phyloP scores from a whole-genome alignment of 1,284 basidiomycete species.

The Schizopora paradoxa region DNA sequence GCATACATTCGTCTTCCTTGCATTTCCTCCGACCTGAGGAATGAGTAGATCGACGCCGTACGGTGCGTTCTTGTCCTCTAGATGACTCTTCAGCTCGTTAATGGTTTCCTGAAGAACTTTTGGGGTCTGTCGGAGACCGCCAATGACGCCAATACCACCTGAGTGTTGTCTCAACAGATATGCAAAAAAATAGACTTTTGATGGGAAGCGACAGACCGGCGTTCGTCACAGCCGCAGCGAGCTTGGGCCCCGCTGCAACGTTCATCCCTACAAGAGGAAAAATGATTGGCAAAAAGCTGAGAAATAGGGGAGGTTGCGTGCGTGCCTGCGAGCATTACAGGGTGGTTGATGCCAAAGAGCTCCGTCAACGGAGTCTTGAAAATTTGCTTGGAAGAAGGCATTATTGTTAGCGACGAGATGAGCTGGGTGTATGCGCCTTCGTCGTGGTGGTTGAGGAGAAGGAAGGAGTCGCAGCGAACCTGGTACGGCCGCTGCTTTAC shows the following conservation, averaged over 20 bases:
- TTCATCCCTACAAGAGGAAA: conserved; percentile 59
- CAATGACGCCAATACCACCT: conserved; percentile 83
- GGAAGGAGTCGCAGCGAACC: too few species aligned
- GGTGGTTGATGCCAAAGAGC: conserved; percentile 76
- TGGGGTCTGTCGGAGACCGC: conserved; percentile 68
- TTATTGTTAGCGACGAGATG: too few species aligned
- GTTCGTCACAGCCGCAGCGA: conserved; percentile 78
- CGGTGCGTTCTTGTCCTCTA: conserved; percentile 70
- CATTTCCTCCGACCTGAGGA: conserved; percentile 73
- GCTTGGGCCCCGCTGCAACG: conserved; percentile 72
- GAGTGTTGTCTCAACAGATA: neutral
- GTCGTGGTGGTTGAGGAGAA: conserved; percentile 15
- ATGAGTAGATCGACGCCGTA: conserved; percentile 81
- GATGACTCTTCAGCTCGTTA: conserved; percentile 60
- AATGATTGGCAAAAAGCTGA: neutral
- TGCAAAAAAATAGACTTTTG: neutral
- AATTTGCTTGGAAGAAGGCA: conserved; percentile 52
- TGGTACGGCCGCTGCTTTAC: too few species aligned
- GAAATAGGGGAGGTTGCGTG: neutral
- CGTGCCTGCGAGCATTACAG: conserved; percentile 69
- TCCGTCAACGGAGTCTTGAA: conserved; percentile 62
- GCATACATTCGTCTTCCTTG: conserved; percentile 74
- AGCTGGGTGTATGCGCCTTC: too few species aligned
- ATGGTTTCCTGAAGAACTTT: conserved; percentile 60
- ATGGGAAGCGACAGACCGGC: conserved; percentile 38